Conservation (phyloP, 331 rosid species). For the Cydonia oblonga region DNA sequence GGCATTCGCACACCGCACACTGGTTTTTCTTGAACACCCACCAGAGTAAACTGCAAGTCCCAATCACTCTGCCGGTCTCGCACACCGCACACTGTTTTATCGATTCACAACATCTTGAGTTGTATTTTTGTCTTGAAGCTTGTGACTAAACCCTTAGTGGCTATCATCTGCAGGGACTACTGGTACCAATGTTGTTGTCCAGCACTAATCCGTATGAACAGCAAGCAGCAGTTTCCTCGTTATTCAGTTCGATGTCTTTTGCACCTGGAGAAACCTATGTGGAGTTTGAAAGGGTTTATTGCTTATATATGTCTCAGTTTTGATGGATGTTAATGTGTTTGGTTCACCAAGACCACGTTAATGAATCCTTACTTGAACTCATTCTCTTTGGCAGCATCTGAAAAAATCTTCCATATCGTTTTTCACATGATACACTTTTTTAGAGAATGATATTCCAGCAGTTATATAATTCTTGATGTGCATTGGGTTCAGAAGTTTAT, state of each 20-base stretch:
- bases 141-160: not conserved
- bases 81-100: too few relatives aligned
- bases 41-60: conserved; percentile 15
- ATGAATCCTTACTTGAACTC: conserved; percentile 18
- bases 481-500: not conserved
- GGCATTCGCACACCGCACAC: conserved; percentile 1
- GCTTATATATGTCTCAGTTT: conserved; percentile 1
- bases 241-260: conserved; percentile 71
- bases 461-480: not conserved
- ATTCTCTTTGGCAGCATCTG: conserved; percentile 53
- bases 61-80: conserved; percentile 2
- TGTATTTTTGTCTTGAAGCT: not conserved
- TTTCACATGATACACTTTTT: conserved; percentile 49
- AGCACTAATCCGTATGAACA: conserved; percentile 49
- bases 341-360: conserved; percentile 5
- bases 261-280: conserved; percentile 67
- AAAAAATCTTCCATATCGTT: conserved; percentile 53
- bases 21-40: conserved; percentile 23
- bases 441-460: conserved; percentile 19
- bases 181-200: conserved; percentile 65
- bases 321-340: conserved; percentile 1
- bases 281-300: conserved; percentile 71
- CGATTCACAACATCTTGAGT: not conserved
- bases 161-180: conserved; percentile 41
- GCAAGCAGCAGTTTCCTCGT: conserved; percentile 63